Evolutionary conservation across 305 asterid species (phyloP).

Genomic region (Solanum hybrid): DNA sequence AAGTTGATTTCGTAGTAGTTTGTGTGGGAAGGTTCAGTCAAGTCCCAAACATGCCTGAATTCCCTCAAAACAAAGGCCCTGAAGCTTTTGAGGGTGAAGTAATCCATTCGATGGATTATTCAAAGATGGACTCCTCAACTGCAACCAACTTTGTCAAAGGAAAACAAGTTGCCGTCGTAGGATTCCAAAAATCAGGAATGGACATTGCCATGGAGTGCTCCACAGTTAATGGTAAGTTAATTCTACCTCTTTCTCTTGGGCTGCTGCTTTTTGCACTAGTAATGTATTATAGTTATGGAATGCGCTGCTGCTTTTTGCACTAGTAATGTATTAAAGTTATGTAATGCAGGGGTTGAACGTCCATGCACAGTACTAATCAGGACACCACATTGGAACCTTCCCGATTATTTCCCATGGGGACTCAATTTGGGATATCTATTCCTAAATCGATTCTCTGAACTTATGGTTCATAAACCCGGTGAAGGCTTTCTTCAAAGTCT

Average conservation of each 20-base stretch:
- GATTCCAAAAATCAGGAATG: conserved; percentile 41
- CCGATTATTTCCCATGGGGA: conserved; percentile 44
- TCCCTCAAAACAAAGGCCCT: conserved; percentile 17
- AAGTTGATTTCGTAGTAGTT: conserved; percentile 25
- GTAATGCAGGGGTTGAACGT: conserved; percentile 17
- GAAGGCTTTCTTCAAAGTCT: conserved; percentile 30
- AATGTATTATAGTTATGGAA: not conserved
- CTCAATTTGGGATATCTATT: conserved; percentile 25
- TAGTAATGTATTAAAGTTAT: not conserved
- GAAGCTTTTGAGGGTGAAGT: conserved; percentile 4
- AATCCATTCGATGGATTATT: conserved; percentile 43
- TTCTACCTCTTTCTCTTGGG: not conserved
- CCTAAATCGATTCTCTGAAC: conserved; percentile 35
- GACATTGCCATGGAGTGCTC: conserved; percentile 41
- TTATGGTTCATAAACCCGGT: conserved; percentile 38
- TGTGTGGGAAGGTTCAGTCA: conserved; percentile 33
- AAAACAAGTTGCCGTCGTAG: conserved; percentile 31
- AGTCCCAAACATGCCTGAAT: conserved; percentile 28
- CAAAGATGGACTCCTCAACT: conserved; percentile 20
- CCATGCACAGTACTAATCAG: conserved; percentile 39
- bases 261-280: not conserved
- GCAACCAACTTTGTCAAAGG: conserved; percentile 26
- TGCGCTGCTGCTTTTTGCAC: not conserved
- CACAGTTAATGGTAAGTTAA: conserved; percentile 19
- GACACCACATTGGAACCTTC: conserved; percentile 37